Evolutionary conservation across 148 eudicot species (phyloP), one percentile per base, ranked within the genome.

Genomic region (Cornus kousa): DNA sequence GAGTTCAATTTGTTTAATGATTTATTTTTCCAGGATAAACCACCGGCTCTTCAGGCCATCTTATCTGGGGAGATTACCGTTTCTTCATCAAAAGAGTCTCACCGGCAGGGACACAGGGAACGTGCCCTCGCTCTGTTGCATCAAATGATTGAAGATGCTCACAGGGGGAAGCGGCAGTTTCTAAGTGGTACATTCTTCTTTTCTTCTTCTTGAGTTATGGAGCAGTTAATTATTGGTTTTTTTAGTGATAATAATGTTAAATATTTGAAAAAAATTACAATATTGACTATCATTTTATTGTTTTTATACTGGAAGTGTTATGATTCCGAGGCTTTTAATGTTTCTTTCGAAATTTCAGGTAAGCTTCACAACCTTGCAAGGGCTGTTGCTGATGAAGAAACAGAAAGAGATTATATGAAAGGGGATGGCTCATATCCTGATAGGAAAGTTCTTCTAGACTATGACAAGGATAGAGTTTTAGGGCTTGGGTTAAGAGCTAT

Each of bases 121-220:
- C 98, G 99, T 48, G 97, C 99, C 80, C 98, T 96, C 73, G 91
- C 88, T 70, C 85, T 96, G 95, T 79, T 96, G 68, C 97, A 91
- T 85, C 99, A 96, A 78, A 94, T 96, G 98, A 88, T 96, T 90
- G 98, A 96, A 80, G 99, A 96, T 93, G 99, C 99, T 86, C 95
- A 94, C 82, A 86, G 77, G 91, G 99, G 97, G 69, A 96, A 96
- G 84, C 87, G 98, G 23, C 99, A 96, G 83, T 96, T 96, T 90
- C 89, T 96, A 68, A 96, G 98, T 79, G 99, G 99, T 94, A 82
- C 65, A 13, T 6, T 66, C 22, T 65, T 78, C 66, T 65, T 60
- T 81, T 74, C 20, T 32, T 46, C 50, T 39, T 50, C 24, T 37
- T 10, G 70, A 69, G 24, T 40, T 68, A 62, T 62, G 7, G 24